phyloP scores from a whole-genome alignment of 352 stramenopile genomes.

The Phytophthora cryptogea region DNA sequence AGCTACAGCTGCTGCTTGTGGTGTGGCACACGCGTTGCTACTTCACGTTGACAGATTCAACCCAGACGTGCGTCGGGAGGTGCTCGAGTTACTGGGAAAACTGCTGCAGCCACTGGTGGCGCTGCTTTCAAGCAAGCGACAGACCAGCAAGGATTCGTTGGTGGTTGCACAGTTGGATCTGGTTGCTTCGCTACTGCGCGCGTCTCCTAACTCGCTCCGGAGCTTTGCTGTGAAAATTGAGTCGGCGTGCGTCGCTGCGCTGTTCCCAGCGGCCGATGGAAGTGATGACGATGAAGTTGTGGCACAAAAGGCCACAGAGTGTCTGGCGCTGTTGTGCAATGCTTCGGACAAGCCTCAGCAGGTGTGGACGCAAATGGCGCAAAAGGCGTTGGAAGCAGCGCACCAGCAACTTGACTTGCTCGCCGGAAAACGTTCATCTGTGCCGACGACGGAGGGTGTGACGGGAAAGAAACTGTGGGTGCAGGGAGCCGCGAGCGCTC shows the following conservation, averaged over 20 bases:
- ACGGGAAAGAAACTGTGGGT: slow-evolving; percentile 69
- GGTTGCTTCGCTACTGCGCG: slow-evolving; percentile 51
- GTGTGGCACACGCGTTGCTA: slow-evolving; percentile 52
- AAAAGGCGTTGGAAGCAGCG: slow-evolving; percentile 61
- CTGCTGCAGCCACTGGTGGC: slow-evolving; percentile 58
- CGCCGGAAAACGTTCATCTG: slow-evolving; percentile 50
- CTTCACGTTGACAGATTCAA: slow-evolving; percentile 55
- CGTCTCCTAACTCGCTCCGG: slow-evolving; percentile 58
- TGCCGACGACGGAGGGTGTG: slow-evolving; percentile 23
- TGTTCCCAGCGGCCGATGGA: slow-evolving; percentile 33
- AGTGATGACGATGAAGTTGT: slow-evolving; percentile 23
- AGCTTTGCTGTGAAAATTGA: slow-evolving; percentile 72
- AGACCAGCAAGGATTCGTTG: slow-evolving; percentile 23
- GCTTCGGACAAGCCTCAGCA: slow-evolving; percentile 65
- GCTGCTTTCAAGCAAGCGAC: slow-evolving; percentile 42
- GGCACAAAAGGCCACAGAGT: slow-evolving; percentile 34
- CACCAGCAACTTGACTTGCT: slow-evolving; percentile 73
- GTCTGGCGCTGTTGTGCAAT: slow-evolving; percentile 56
- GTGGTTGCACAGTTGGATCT: slow-evolving; percentile 43
- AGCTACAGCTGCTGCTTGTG: slow-evolving; percentile 43
- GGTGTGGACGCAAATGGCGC: slow-evolving; percentile 68
- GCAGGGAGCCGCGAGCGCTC: slow-evolving; percentile 36
- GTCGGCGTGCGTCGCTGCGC: slow-evolving; percentile 36
- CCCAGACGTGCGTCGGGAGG: slow-evolving; percentile 60
- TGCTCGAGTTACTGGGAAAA: slow-evolving; percentile 66